Percentiles rank a stretch among this genome's conserved stretches.
These are phyloP conservation scores for Anaeramoeba flamelloides DNA, from an alignment of 78 protist species.

Conservation along the genomic window DNA sequence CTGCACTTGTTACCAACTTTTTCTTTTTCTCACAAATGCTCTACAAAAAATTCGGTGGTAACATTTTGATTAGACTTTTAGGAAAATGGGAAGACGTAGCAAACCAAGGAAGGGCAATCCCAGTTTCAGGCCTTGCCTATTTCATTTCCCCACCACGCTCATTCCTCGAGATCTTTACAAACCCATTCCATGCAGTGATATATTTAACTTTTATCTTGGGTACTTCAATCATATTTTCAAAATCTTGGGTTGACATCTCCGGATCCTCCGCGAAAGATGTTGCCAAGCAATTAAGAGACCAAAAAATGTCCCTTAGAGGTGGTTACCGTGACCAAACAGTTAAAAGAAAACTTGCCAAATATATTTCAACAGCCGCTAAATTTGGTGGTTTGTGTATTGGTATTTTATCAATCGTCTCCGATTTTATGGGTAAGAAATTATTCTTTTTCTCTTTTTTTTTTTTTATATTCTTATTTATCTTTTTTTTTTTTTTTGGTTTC, in stretches of 20 bases:
- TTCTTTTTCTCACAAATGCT: constrained; percentile 92
- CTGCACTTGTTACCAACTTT: constrained; percentile 85
- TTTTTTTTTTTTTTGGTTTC: no score
- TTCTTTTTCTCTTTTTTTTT: no score
- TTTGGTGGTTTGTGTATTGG: constrained; percentile 99
- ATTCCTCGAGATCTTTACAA: constrained; percentile 49
- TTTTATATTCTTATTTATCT: no score
- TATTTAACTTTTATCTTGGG: constrained; percentile 77
- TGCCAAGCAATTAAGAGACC: constrained; percentile 74
- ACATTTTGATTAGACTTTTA: constrained; percentile 69
- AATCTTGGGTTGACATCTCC: constrained; percentile 71
- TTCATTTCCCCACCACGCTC: constrained; percentile 87
- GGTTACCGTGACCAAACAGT: constrained; percentile 27
- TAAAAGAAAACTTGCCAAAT: constrained; percentile 64
- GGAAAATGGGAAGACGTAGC: constrained; percentile 92
- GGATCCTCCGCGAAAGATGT: constrained; percentile 87
- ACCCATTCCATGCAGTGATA: constrained; percentile 89
- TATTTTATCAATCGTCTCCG: constrained; percentile 87
- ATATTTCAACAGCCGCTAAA: constrained; percentile 97
- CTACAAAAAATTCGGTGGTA: constrained; percentile 64
- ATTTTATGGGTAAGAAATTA: constrained; percentile 73
- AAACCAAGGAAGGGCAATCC: constrained; percentile 29
- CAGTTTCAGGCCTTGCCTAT: constrained; percentile 90
- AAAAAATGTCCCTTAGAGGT: constrained; percentile 52
- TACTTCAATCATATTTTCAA: constrained; percentile 94